phyloP scores from a whole-genome alignment of 2,329 filamentous ascomycete species.

The Dactylellina cionopaga region DNA sequence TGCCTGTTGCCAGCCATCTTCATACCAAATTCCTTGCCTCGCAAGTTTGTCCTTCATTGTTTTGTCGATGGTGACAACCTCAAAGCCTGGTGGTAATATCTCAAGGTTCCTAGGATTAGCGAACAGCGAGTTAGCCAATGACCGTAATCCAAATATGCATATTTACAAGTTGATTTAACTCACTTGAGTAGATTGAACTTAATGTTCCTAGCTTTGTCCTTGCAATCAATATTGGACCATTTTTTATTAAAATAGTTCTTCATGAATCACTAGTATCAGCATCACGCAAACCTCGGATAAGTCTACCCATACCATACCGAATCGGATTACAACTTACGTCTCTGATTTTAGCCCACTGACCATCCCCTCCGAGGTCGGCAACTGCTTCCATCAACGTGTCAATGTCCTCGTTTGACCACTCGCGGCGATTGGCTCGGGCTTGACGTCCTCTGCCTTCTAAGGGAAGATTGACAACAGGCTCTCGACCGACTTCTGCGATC shows the following conservation, averaged over 20 bases:
- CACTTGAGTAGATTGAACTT: conserved; percentile 28
- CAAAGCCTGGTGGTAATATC: conserved; percentile 10
- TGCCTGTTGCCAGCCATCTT: conserved; percentile 11
- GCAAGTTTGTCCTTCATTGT: not conserved
- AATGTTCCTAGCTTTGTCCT: conserved; percentile 40
- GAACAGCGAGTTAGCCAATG: not conserved
- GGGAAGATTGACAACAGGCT: not conserved
- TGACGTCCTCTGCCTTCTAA: not conserved
- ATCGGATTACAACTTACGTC: conserved; percentile 30
- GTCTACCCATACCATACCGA: no score
- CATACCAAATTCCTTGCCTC: conserved; percentile 3
- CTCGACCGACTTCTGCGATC: not conserved
- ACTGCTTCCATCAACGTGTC: not conserved
- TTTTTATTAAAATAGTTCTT: not conserved
- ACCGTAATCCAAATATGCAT: not conserved
- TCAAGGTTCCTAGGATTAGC: not conserved
- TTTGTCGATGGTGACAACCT: conserved; percentile 9
- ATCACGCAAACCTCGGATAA: no score
- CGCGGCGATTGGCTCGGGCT: not conserved
- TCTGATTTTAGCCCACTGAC: conserved; percentile 17
- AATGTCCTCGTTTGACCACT: not conserved
- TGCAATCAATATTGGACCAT: conserved; percentile 17
- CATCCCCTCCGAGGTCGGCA: not conserved
- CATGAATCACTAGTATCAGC: not conserved
- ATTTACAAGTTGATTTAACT: not conserved